These are phyloP conservation scores for Neopestalotiopsis rosae DNA, from an alignment of 2,329 filamentous ascomycete genomes.

Conservation along the genomic window DNA sequence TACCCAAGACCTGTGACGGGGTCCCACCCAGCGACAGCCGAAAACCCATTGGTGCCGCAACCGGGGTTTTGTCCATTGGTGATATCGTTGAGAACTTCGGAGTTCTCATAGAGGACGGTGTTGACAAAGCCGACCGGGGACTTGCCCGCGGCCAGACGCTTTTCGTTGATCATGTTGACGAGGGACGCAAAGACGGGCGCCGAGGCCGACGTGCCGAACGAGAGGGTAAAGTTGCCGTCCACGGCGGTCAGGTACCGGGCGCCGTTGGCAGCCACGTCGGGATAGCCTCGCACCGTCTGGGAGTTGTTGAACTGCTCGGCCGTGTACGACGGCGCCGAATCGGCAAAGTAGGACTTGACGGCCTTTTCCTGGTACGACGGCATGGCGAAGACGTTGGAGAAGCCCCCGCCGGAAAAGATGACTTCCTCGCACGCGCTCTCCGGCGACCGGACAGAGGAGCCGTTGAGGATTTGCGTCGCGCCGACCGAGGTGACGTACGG, in stretches of 20 bases:
- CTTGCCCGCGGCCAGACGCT: constrained; percentile 28
- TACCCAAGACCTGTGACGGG: constrained; percentile 38
- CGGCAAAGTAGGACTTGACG: constrained; percentile 44
- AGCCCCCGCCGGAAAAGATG: constrained; percentile 54
- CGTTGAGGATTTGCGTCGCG: constrained; percentile 50
- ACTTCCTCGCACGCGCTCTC: constrained; percentile 52
- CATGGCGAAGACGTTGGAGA: constrained; percentile 53
- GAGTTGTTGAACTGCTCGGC: constrained; percentile 52
- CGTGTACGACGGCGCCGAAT: constrained; percentile 46
- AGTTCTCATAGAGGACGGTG: constrained; percentile 33
- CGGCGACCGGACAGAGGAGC: constrained; percentile 42
- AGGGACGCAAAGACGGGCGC: constrained; percentile 30
- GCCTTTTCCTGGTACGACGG: constrained; percentile 52
- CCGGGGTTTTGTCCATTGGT: constrained; percentile 35
- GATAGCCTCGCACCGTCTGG: constrained; percentile 49
- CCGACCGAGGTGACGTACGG: constrained; percentile 58
- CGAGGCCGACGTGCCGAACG: constrained; percentile 52
- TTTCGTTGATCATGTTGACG: constrained; percentile 31
- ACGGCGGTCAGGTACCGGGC: constrained; percentile 49
- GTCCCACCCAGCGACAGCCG: constrained; percentile 36
- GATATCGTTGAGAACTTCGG: constrained; percentile 36
- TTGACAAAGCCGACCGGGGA: constrained; percentile 31
- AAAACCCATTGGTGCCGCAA: constrained; percentile 34
- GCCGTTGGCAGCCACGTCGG: constrained; percentile 52
- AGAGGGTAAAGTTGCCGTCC: constrained; percentile 45